A percentile compares a stretch with the other conserved stretches of the same genome.
Conservation (phyloP, 2,329 filamentous ascomycete species). For the Alternaria brassicicola region DNA sequence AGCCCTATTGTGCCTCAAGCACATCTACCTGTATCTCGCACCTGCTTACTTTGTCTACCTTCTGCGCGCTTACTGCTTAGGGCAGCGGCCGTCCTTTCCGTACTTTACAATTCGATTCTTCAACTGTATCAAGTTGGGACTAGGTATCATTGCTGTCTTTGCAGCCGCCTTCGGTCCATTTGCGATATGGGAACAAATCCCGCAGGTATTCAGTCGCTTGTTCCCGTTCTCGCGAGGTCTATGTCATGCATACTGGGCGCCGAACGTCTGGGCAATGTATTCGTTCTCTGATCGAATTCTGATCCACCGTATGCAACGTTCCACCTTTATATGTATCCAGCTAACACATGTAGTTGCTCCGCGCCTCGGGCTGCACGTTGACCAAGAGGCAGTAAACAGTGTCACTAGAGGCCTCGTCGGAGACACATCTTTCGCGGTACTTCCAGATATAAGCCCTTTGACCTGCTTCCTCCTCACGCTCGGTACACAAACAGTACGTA, state of each 20-base stretch:
- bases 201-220: slow-evolving; percentile 80
- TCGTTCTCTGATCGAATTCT: slow-evolving; percentile 85
- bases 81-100: slow-evolving; percentile 74
- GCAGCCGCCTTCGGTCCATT: slow-evolving; percentile 90
- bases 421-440: slow-evolving; percentile 89
- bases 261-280: slow-evolving; percentile 96
- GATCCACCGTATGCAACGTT: slow-evolving; percentile 71
- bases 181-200: slow-evolving; percentile 77
- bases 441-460: slow-evolving; percentile 82
- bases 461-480: slow-evolving; percentile 84
- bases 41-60: slow-evolving; percentile 96
- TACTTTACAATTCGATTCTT: slow-evolving; percentile 68
- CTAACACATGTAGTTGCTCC: slow-evolving; percentile 70
- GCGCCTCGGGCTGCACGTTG: slow-evolving; percentile 74
- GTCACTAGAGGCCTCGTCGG: slow-evolving; percentile 93
- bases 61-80: slow-evolving; percentile 86
- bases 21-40: slow-evolving; percentile 96
- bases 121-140: slow-evolving; percentile 83
- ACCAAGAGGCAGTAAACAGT: slow-evolving; percentile 77
- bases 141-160: slow-evolving; percentile 73
- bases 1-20: slow-evolving; percentile 87
- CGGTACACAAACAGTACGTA: slow-evolving; percentile 72
- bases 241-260: slow-evolving; percentile 98
- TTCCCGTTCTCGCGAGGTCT: slow-evolving; percentile 94
- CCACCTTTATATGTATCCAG: not conserved